These are phyloP conservation scores for Cucurbita ficifolia DNA, from an alignment of 306 rosid species.

Conservation along the genomic window DNA sequence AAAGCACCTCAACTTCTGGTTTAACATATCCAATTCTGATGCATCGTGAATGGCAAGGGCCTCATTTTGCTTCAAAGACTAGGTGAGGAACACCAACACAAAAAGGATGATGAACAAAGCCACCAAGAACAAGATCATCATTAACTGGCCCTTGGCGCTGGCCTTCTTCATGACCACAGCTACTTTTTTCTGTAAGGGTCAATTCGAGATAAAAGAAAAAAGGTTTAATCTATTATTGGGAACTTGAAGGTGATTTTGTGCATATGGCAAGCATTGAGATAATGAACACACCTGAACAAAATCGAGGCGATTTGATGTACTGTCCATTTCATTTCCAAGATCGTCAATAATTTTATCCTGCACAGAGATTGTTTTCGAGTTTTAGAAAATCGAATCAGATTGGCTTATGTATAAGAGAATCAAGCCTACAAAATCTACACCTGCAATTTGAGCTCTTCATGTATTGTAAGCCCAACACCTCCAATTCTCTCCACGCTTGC, in stretches of 20 bases:
- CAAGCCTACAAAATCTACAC: constrained; percentile 25
- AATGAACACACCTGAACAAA: constrained; percentile 74
- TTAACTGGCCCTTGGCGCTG: constrained; percentile 70
- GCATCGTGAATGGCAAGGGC: neutral
- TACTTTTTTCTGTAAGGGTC: constrained; percentile 70
- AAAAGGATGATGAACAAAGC: constrained; percentile 75
- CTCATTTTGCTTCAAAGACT: constrained; percentile 11
- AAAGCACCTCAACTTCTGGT: neutral
- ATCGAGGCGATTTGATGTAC: constrained; percentile 87
- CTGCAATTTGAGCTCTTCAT: constrained; percentile 83
- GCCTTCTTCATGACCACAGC: constrained; percentile 96
- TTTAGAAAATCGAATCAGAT: neutral
- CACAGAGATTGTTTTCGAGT: neutral
- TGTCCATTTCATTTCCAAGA: constrained; percentile 80
- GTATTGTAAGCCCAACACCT: constrained; percentile 94
- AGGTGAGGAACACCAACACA: constrained; percentile 53
- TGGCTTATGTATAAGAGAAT: neutral
- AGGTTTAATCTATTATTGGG: neutral
- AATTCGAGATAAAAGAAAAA: neutral
- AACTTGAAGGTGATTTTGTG: neutral
- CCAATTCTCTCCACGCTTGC: constrained; percentile 87
- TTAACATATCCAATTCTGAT: neutral
- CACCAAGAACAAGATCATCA: constrained; percentile 76
- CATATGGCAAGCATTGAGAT: neutral
- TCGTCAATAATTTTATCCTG: constrained; percentile 89